phyloP scores from a whole-genome alignment of 805 yeast genomes.

The Vanderwaltozyma yarrowii region DNA sequence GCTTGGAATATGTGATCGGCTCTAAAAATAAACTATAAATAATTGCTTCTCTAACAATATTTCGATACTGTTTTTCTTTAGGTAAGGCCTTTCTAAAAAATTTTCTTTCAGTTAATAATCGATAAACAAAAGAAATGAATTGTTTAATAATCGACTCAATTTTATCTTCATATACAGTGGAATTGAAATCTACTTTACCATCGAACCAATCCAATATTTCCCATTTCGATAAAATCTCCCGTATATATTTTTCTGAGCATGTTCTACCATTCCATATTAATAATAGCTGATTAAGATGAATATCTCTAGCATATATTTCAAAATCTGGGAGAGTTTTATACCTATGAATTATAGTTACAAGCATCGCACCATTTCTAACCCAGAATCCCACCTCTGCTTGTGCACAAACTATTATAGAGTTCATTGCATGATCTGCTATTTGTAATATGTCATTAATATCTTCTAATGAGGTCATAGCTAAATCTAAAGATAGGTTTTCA shows the following conservation, averaged over 20 bases:
- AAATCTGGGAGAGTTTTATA: constrained; percentile 38
- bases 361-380: constrained; percentile 63
- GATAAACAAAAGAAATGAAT: constrained; percentile 59
- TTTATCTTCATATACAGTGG: constrained; percentile 40
- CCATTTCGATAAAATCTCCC: constrained; percentile 47
- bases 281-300: constrained; percentile 52
- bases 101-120: constrained; percentile 58
- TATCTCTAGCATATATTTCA: constrained; percentile 59
- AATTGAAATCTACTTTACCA: constrained; percentile 25
- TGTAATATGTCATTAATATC: constrained; percentile 30
- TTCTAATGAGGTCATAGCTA: constrained; percentile 15
- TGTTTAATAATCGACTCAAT: constrained; percentile 65
- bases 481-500: constrained; percentile 18
- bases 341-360: constrained; percentile 38
- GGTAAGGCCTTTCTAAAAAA: constrained; percentile 37
- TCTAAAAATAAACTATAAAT: constrained; percentile 40
- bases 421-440: constrained; percentile 49
- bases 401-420: constrained; percentile 50
- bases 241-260: constrained; percentile 32
- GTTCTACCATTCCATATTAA: not conserved
- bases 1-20: constrained; percentile 44
- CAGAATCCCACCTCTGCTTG: constrained; percentile 59
- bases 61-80: constrained; percentile 22
- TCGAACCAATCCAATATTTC: constrained; percentile 44
- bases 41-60: constrained; percentile 32